Percentiles rank a stretch among this genome's conserved stretches.
These are phyloP conservation scores for Pseudevernia furfuracea DNA, from an alignment of 495 filamentous ascomycete species.

Conservation along the genomic window DNA sequence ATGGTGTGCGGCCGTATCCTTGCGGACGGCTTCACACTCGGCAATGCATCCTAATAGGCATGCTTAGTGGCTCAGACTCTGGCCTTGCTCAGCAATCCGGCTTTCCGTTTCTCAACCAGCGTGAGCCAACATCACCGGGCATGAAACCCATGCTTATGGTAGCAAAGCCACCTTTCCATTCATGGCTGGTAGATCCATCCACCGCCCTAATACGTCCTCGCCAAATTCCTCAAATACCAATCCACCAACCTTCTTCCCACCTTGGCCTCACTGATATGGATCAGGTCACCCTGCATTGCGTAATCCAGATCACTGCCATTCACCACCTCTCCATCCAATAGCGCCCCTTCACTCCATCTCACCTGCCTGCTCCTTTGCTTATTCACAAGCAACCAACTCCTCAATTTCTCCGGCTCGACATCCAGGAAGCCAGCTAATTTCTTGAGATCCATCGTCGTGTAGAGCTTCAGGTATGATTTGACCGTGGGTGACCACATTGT, in stretches of 20 bases:
- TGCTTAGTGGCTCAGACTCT: neutral
- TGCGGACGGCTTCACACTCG: neutral
- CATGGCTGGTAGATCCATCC: neutral
- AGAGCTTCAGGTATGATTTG: slow-evolving; percentile 96
- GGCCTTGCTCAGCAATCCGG: neutral
- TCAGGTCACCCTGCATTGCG: slow-evolving; percentile 91
- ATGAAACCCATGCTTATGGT: neutral
- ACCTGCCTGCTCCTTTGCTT: slow-evolving; percentile 97
- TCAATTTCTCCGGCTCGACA: slow-evolving; percentile 83
- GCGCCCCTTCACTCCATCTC: slow-evolving; percentile 81
- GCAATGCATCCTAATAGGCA: neutral
- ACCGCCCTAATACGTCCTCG: slow-evolving; percentile 65
- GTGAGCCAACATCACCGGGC: neutral
- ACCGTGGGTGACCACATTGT: slow-evolving; percentile 87
- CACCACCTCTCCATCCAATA: slow-evolving; percentile 86
- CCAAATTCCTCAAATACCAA: slow-evolving; percentile 96
- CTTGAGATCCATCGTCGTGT: slow-evolving; percentile 98
- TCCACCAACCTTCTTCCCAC: slow-evolving; percentile 92
- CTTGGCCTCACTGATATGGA: slow-evolving; percentile 98
- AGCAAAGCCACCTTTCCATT: neutral
- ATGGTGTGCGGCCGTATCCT: neutral
- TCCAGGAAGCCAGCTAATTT: slow-evolving; percentile 97
- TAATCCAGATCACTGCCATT: slow-evolving; percentile 93
- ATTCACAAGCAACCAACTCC: slow-evolving; percentile 86
- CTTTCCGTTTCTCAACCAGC: neutral